These are phyloP conservation scores for Cyanidiococcus yangmingshanensis DNA, from an alignment of 23 red algal species.

Conservation along the genomic window DNA sequence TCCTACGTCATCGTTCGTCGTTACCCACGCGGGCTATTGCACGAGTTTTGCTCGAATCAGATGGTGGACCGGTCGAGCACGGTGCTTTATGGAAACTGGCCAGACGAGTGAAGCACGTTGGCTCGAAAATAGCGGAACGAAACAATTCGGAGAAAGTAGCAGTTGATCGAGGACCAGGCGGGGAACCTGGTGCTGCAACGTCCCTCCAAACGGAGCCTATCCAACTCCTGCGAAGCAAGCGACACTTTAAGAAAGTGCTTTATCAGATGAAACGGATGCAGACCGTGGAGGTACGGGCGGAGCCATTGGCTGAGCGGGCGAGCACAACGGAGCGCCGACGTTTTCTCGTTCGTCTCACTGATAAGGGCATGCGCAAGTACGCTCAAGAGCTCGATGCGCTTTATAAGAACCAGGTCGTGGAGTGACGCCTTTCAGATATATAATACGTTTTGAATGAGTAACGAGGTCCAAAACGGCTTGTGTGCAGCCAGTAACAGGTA, in stretches of 20 bases:
- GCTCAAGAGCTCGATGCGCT: neutral
- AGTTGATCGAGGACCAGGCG: neutral
- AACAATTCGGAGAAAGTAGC: neutral
- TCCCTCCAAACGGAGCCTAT: neutral
- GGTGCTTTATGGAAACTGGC: neutral
- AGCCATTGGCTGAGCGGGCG: neutral
- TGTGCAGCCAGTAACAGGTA: too few species aligned
- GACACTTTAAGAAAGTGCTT: constrained; percentile 11
- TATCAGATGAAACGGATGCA: constrained; percentile 17
- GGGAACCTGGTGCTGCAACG: neutral
- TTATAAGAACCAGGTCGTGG: neutral
- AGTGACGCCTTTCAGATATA: too few species aligned
- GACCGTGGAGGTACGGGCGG: neutral
- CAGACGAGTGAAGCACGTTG: neutral
- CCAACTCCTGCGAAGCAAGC: neutral
- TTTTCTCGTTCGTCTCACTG: constrained; percentile 3
- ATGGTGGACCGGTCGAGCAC: constrained; percentile 10
- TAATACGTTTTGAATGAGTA: too few species aligned
- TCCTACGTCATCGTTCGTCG: neutral
- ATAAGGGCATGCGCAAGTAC: neutral
- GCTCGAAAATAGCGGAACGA: neutral
- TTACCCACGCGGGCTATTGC: constrained; percentile 12
- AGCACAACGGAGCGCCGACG: neutral
- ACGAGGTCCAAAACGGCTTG: too few species aligned
- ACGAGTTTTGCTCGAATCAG: constrained; percentile 5